Base-by-base conservation (phyloP, 1,139 yeast genomes). In the Geotrichum armillariae region DNA sequence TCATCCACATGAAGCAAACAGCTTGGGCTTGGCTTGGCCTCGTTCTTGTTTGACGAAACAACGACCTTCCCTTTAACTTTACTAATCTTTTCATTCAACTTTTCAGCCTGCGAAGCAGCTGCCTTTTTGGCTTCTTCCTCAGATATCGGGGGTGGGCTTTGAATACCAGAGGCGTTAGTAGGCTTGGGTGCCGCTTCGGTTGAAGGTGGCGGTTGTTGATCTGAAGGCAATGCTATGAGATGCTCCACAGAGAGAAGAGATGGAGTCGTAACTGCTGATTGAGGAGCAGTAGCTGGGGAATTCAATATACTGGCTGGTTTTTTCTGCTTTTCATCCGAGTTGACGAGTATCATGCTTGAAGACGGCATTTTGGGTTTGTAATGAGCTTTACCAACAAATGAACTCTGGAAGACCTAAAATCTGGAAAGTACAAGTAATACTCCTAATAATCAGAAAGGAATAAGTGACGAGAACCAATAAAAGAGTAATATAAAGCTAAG, bases 41-140 rank as follows among this genome's bases (percentile, higher is more conserved):
- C 34, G 17, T 38, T 18, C 17, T 16, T 31, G 14, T 34, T 32
- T 17, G 50, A 39, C 3, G 50, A 41, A 4, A 52, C 52, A 9
- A 52, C 51, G 11, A 52, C 55, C n/a, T 40, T 52, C 14, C 55
- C 55, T 23, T 49, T 49, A 7, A 52, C 55, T 29, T 52, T 52
- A 17, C 47, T n/a, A 22, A 52, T 52, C 27, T 46, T 46, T 20
- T 49, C 55, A 18, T 46, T 52, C 12, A 52, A 47, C 39, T 52
- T 52, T 37, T 49, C 52, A 2, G 52, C 52, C 6, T 37, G 34
- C 14, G 41, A 46, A 12, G 52, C 49, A 12, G 55, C 55, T 9
- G 47, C 51, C 18, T 52, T 49, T 34, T 50, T 46, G 18, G 51
- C 52, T 25, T 46, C 53, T 40, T 52, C 53, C 20, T 48, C 51